These are phyloP conservation scores for Aspergillus viridinutans DNA, from an alignment of 2,329 filamentous ascomycete genomes.

Conservation along the genomic window DNA sequence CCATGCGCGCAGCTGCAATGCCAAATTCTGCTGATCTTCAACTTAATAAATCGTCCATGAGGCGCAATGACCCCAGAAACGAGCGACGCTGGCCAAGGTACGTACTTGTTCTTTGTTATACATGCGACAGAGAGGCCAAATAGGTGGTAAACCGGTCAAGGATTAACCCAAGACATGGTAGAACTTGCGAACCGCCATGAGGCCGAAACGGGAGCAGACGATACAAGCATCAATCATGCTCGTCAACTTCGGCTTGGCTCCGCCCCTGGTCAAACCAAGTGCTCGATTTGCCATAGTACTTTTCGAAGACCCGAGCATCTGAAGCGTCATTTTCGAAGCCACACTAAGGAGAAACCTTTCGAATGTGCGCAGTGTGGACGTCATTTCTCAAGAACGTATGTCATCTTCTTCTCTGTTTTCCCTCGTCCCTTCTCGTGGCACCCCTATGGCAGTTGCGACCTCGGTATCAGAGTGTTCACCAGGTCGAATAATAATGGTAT, in stretches of 20 bases:
- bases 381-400: slow-evolving; percentile 40
- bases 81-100: slow-evolving; percentile 21
- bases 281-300: slow-evolving; percentile 33
- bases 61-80: slow-evolving; percentile 28
- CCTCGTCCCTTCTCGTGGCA: not conserved
- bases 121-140: not conserved
- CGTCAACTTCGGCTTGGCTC: slow-evolving; percentile 10
- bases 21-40: slow-evolving; percentile 1
- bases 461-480: not conserved
- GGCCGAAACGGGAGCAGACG: slow-evolving; percentile 7
- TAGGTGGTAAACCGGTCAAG: not conserved
- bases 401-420: not conserved
- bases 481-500: not conserved
- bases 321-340: slow-evolving; percentile 39
- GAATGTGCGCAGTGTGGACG: slow-evolving; percentile 39
- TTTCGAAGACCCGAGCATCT: slow-evolving; percentile 40
- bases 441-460: not conserved
- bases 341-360: slow-evolving; percentile 40
- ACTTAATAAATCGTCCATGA: slow-evolving; percentile 16
- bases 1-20: slow-evolving; percentile 12
- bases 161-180: slow-evolving; percentile 6
- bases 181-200: slow-evolving; percentile 16
- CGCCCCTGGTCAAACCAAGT: slow-evolving; percentile 24
- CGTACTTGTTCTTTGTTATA: slow-evolving; percentile 6
- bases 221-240: slow-evolving; percentile 7